phyloP scores from a whole-genome alignment of 2,329 filamentous ascomycete species.

The Parastagonospora nodorum region DNA sequence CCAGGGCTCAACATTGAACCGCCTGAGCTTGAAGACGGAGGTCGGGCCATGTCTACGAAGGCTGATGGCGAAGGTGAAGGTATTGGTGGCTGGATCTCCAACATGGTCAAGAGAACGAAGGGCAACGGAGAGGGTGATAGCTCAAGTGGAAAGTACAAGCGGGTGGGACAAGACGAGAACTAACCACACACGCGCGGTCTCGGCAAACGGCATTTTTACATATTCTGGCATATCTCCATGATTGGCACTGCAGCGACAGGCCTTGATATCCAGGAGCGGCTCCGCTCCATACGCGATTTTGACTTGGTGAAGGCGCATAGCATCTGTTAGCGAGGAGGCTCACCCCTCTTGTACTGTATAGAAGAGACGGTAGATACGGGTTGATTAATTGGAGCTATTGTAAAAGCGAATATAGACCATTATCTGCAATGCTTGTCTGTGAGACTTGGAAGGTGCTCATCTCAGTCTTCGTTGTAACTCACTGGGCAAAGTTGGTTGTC shows the following conservation, averaged over 20 bases:
- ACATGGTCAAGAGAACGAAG: conserved; percentile 64
- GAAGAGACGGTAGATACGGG: conserved; percentile 2
- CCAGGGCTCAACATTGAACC: conserved; percentile 83
- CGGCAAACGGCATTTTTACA: conserved; percentile 23
- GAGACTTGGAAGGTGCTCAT: too few species aligned
- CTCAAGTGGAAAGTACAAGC: conserved; percentile 53
- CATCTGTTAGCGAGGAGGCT: conserved; percentile 23
- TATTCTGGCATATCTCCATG: conserved; percentile 19
- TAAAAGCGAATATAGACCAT: conserved; percentile 9
- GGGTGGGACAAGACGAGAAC: conserved; percentile 50
- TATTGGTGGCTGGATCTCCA: conserved; percentile 71
- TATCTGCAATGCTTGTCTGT: background rate
- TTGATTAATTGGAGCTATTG: background rate
- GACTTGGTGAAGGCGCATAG: conserved; percentile 36
- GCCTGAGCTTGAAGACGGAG: conserved; percentile 63
- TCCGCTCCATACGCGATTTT: conserved; percentile 26
- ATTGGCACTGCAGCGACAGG: conserved; percentile 25
- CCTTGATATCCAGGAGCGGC: conserved; percentile 30
- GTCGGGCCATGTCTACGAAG: conserved; percentile 43
- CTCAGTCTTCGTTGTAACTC: too few species aligned
- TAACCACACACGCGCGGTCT: conserved; percentile 11
- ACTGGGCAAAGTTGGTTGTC: background rate
- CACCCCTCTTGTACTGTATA: conserved; percentile 19
- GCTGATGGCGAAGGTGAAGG: conserved; percentile 55
- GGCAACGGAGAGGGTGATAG: conserved; percentile 50